Evolutionary conservation across 108 stramenopile genomes (phyloP).

Genomic region (Cylindrotheca fusiformis): DNA sequence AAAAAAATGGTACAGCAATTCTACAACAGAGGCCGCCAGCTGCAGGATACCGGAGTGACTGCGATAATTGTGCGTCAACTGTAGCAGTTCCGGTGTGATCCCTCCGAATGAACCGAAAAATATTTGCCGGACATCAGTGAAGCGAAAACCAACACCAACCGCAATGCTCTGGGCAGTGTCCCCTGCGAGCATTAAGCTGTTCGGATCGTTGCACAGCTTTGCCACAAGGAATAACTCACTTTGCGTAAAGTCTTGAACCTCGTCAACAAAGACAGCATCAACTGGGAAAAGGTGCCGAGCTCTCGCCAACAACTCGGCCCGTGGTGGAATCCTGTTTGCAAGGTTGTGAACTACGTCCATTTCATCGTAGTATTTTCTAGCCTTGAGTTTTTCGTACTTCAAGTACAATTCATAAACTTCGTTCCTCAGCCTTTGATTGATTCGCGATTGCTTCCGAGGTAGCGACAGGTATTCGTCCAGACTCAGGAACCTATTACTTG

Average conservation of each 20-base stretch:
- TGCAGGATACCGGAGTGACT: conserved; percentile 40
- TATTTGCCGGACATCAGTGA: conserved; percentile 41
- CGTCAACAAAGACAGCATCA: conserved; percentile 37
- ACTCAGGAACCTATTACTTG: conserved; percentile 32
- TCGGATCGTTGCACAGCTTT: conserved; percentile 30
- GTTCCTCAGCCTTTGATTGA: conserved; percentile 31
- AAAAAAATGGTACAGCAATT: conserved; percentile 37
- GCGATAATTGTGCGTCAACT: conserved; percentile 48
- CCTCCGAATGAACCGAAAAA: conserved; percentile 37
- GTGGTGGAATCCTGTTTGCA: conserved; percentile 28
- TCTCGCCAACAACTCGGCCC: background rate
- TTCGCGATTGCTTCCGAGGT: conserved; percentile 37
- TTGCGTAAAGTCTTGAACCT: conserved; percentile 48
- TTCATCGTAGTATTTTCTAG: conserved; percentile 31
- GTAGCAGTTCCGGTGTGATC: conserved; percentile 18
- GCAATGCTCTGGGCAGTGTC: conserved; percentile 44
- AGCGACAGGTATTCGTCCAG: conserved; percentile 40
- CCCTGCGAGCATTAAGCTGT: conserved; percentile 38
- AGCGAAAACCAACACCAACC: conserved; percentile 44
- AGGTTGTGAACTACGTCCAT: conserved; percentile 43
- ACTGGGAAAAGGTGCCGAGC: conserved; percentile 11
- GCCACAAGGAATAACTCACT: conserved; percentile 23
- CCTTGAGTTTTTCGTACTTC: conserved; percentile 40
- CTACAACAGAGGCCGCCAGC: conserved; percentile 38
- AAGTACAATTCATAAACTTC: conserved; percentile 27